These are phyloP conservation scores for Paxillus ammoniavirescens DNA, from an alignment of 768 basidiomycete species.

Conservation along the genomic window DNA sequence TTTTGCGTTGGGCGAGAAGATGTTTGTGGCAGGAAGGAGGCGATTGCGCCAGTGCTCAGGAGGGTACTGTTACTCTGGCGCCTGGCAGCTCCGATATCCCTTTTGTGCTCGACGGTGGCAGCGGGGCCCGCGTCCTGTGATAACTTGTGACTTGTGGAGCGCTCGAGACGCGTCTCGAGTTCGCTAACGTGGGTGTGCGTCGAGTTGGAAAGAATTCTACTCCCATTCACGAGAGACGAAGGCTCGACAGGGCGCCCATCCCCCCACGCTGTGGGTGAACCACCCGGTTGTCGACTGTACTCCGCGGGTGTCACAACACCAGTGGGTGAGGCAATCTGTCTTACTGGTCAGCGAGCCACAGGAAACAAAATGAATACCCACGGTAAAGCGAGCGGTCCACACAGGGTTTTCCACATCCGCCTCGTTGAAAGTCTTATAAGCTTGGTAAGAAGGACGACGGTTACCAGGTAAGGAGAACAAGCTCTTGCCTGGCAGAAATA, in stretches of 20 bases:
- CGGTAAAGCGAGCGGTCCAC: conserved; percentile 43
- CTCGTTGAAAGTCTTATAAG: conserved; percentile 30
- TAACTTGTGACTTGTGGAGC: neutral
- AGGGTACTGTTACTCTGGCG: neutral
- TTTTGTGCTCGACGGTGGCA: neutral
- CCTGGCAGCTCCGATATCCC: too few species aligned
- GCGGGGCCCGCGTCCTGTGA: neutral
- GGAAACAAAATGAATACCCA: conserved; percentile 8
- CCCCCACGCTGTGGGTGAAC: conserved; percentile 39
- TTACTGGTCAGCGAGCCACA: neutral
- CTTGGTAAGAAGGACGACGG: neutral
- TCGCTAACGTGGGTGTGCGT: neutral
- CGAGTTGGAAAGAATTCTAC: neutral
- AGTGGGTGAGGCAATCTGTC: conserved; percentile 33
- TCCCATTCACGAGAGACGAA: neutral
- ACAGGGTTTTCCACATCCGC: conserved; percentile 17
- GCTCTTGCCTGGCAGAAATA: conserved; percentile 40
- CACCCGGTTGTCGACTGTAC: conserved; percentile 32
- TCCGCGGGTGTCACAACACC: conserved; percentile 27
- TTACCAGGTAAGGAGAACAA: neutral
- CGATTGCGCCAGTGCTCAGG: neutral
- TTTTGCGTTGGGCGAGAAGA: neutral
- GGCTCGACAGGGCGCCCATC: conserved; percentile 17
- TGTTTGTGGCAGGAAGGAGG: neutral
- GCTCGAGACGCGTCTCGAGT: neutral